Evolutionary conservation across 345 rosid genomes (phyloP).

Genomic region (Clarkia xantiana): DNA sequence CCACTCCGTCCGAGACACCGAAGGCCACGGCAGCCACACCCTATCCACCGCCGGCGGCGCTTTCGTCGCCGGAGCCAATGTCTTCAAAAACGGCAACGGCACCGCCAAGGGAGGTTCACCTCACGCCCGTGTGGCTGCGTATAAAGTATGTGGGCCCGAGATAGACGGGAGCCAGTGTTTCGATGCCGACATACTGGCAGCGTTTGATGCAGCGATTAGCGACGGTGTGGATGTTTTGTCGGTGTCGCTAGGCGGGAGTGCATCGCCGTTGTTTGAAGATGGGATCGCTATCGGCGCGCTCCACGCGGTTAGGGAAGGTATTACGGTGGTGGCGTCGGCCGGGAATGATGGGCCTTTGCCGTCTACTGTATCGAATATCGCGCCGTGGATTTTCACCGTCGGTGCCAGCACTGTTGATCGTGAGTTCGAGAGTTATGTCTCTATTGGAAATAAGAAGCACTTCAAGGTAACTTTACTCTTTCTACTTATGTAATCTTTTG

Average conservation of each 20-base stretch:
- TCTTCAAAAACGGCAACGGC: conserved; percentile 18
- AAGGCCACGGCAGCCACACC: conserved; percentile 50
- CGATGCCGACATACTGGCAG: conserved; percentile 33
- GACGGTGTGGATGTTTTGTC: conserved; percentile 49
- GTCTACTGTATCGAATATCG: conserved; percentile 25
- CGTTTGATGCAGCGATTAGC: conserved; percentile 34
- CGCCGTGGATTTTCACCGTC: conserved; percentile 53
- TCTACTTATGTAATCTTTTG: conserved; percentile 17
- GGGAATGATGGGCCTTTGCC: conserved; percentile 35
- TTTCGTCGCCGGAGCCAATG: conserved; percentile 22
- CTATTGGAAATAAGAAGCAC: conserved; percentile 12
- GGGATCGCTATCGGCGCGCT: conserved; percentile 30
- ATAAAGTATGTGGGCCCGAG: conserved; percentile 42
- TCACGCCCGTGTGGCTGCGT: conserved; percentile 38
- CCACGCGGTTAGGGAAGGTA: conserved; percentile 33
- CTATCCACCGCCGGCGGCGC: conserved; percentile 33
- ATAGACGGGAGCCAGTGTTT: conserved; percentile 15
- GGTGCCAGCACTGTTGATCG: conserved; percentile 52
- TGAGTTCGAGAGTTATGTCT: conserved; percentile 21
- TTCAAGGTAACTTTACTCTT: conserved; percentile 8
- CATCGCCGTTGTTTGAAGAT: conserved; percentile 17
- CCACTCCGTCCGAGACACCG: conserved; percentile 17
- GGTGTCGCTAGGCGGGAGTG: conserved; percentile 27
- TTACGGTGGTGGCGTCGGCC: conserved; percentile 33
- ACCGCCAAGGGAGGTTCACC: conserved; percentile 51